phyloP scores from a whole-genome alignment of 1,139 yeast genomes.

The Hansenula lynferdii region DNA sequence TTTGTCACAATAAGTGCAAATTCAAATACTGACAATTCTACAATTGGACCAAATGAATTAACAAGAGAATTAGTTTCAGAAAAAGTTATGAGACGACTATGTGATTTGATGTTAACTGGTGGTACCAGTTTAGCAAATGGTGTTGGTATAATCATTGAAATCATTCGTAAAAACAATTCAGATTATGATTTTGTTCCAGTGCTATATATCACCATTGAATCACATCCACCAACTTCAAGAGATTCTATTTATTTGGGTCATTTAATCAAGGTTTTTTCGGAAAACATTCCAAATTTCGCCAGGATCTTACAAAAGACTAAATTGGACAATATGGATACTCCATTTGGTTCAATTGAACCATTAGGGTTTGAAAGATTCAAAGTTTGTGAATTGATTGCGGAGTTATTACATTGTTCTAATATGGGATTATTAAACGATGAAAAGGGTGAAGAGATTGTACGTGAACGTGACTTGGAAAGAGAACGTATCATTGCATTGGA shows the following conservation, averaged over 20 bases:
- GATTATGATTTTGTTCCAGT: slow-evolving; percentile 93
- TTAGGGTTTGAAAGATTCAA: slow-evolving; percentile 94
- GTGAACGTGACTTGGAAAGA: slow-evolving; percentile 70
- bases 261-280: slow-evolving; percentile 74
- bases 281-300: slow-evolving; percentile 67
- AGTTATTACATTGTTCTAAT: slow-evolving; percentile 90
- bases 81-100: slow-evolving; percentile 58
- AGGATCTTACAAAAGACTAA: slow-evolving; percentile 39
- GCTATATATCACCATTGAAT: slow-evolving; percentile 76
- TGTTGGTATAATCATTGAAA: slow-evolving; percentile 92
- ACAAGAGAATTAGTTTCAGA: slow-evolving; percentile 85
- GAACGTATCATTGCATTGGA: slow-evolving; percentile 35
- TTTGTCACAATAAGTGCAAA: slow-evolving; percentile 91
- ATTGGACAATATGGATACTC: slow-evolving; percentile 50
- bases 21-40: slow-evolving; percentile 73
- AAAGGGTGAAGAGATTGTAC: slow-evolving; percentile 74
- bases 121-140: slow-evolving; percentile 94
- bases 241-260: slow-evolving; percentile 95
- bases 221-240: slow-evolving; percentile 92
- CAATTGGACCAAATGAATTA: slow-evolving; percentile 94
- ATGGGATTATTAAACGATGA: slow-evolving; percentile 91
- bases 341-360: slow-evolving; percentile 77
- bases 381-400: slow-evolving; percentile 93
- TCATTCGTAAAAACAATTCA: slow-evolving; percentile 91
- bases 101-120: slow-evolving; percentile 83